These are phyloP conservation scores for Kwoniella pini DNA, from an alignment of 768 basidiomycete genomes.

Conservation along the genomic window DNA sequence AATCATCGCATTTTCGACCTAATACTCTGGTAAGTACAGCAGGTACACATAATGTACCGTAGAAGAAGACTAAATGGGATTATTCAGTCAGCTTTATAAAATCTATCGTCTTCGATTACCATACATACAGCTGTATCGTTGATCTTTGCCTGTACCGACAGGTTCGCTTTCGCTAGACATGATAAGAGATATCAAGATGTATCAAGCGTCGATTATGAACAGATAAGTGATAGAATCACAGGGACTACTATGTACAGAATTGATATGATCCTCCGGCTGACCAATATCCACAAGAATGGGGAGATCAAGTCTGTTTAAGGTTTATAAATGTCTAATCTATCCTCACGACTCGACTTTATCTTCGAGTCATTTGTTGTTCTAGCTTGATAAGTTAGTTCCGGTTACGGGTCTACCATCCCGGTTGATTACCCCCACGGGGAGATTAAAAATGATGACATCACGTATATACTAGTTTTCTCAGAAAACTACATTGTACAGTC, in stretches of 20 bases:
- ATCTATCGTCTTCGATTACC: too few relatives aligned
- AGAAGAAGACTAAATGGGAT: slow-evolving; percentile 65
- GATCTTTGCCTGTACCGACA: slow-evolving; percentile 6
- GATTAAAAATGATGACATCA: background rate
- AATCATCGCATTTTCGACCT: slow-evolving; percentile 64
- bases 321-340: background rate
- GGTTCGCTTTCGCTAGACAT: slow-evolving; percentile 7
- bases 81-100: too few relatives aligned
- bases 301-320: too few relatives aligned
- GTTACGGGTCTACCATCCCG: too few relatives aligned
- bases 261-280: too few relatives aligned
- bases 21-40: slow-evolving; percentile 77
- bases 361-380: slow-evolving; percentile 1
- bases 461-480: background rate
- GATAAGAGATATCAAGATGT: too few relatives aligned
- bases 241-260: too few relatives aligned
- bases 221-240: too few relatives aligned
- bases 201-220: too few relatives aligned
- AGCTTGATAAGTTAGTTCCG: background rate
- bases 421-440: background rate
- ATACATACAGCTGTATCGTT: slow-evolving; percentile 23
- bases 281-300: too few relatives aligned
- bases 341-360: background rate
- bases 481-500: background rate
- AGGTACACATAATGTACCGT: slow-evolving; percentile 89